Conservation (phyloP, 23 red algal genomes). For the Gracilaria gracilis region DNA sequence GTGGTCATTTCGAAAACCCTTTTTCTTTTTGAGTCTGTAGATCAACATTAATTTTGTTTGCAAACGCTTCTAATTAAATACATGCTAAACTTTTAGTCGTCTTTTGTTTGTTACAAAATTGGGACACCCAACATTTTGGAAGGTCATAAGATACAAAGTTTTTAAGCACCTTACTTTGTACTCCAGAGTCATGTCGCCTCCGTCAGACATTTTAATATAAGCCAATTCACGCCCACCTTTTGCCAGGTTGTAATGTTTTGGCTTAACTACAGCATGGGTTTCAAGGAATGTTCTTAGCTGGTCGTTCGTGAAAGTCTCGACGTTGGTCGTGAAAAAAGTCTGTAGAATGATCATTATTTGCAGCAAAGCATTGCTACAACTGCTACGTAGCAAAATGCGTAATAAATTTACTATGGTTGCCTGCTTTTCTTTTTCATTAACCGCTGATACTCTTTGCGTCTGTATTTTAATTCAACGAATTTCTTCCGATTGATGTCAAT, state of each 20-base stretch:
- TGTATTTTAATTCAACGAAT: constrained; percentile 18
- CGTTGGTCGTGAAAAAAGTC: background rate
- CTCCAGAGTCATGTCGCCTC: background rate
- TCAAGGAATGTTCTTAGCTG: constrained; percentile 7
- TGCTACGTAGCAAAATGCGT: background rate
- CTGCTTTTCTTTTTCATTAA: background rate
- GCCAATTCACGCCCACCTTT: background rate
- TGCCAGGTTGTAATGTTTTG: background rate
- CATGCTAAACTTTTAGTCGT: background rate
- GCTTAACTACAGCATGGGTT: background rate
- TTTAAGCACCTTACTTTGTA: background rate
- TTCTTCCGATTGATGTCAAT: background rate
- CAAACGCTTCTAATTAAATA: too few relatives aligned
- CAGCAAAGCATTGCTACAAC: background rate
- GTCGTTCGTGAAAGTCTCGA: constrained; percentile 14
- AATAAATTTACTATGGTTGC: background rate
- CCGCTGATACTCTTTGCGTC: constrained; percentile 5
- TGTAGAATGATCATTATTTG: constrained; percentile 29
- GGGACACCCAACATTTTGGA: background rate
- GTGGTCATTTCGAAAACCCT: background rate
- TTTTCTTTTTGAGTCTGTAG: background rate
- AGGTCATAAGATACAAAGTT: background rate
- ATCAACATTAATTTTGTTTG: background rate
- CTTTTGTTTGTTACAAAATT: too few relatives aligned
- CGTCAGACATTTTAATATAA: background rate